Base-by-base conservation (phyloP, 495 filamentous ascomycete genomes). In the Daldinia loculata region DNA sequence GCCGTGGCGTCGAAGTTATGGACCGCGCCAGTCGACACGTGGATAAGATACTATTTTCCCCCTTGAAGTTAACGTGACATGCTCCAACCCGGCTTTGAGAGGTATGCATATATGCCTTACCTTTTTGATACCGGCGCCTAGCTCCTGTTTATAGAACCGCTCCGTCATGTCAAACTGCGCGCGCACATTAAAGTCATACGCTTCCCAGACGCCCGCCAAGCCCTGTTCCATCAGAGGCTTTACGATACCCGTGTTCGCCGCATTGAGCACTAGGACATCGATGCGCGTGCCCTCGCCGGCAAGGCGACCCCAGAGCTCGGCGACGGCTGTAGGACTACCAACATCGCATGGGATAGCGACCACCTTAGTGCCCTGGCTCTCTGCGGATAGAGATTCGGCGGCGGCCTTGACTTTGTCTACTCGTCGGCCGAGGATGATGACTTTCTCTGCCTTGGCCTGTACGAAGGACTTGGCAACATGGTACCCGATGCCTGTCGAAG, bases 221-320 rank as follows among this genome's bases (percentile, higher is more conserved):
- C 76, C 79, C 5, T 80, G 51, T 7, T 77, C 73, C 7, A 81
- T 52, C 1, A 82, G 6, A 0, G 79, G 63, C 34, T 63, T 56
- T 2, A 3, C 0, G 27, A 56, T 38, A 4, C 67, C 36, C 9
- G 71, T 29, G 22, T 29, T 43, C 3, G 76, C 76, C 5, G 77
- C 81, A 62, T 81, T 84, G 29, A 83, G 70, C 3, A 83, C 74
- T 0, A 84, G 67, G 11, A 83, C 82, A 36, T 84, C 81, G 53
- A 83, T 69, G 38, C 67, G 32, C 9, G 76, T 69, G 30, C 75
- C 76, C 3, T 78, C 67, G 12, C 50, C 56, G 0, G 65, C 65
- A 9, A 85, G 56, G 1, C 48, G 55, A 0, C 56, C 45, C 83
- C 83, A 85, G 14, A 84, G 70, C 56, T 39, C 67, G 6, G 73